phyloP scores from a whole-genome alignment of 1,284 basidiomycete genomes.

The Cystobasidium sp. region DNA sequence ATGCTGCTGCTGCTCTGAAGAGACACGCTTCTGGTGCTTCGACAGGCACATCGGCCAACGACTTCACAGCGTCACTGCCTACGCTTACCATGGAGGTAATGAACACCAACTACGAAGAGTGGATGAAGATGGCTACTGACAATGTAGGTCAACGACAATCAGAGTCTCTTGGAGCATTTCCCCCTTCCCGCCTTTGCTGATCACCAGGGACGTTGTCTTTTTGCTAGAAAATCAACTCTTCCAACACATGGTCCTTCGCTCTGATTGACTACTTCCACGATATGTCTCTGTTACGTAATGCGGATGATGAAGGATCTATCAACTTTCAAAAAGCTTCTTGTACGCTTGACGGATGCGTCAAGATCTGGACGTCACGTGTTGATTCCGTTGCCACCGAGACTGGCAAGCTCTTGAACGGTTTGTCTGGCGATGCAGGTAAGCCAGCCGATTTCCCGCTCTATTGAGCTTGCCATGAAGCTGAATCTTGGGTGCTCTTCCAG shows the following conservation, averaged over 20 bases:
- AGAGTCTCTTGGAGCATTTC: background rate
- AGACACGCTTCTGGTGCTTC: conserved; percentile 24
- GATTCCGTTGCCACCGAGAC: conserved; percentile 97
- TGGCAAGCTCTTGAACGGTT: conserved; percentile 89
- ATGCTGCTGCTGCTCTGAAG: conserved; percentile 30
- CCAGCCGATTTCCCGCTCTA: conserved; percentile 59
- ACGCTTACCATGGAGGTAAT: conserved; percentile 40
- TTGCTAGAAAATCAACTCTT: conserved; percentile 93
- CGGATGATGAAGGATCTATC: conserved; percentile 82
- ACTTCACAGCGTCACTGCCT: conserved; percentile 17
- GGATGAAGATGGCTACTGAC: conserved; percentile 99
- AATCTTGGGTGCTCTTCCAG: background rate
- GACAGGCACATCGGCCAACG: background rate
- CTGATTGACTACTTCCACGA: conserved; percentile 99
- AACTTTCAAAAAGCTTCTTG: conserved; percentile 98
- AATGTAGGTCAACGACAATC: conserved; percentile 69
- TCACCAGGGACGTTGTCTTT: background rate
- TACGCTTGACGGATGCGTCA: conserved; percentile 97
- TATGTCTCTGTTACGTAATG: conserved; percentile 92
- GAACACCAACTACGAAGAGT: conserved; percentile 70
- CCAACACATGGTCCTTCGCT: conserved; percentile 97
- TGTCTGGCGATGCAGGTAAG: conserved; percentile 64
- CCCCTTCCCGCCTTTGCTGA: background rate
- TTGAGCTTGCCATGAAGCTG: conserved; percentile 55
- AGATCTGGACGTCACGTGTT: conserved; percentile 98